These are phyloP conservation scores for Celoporthe dispersa DNA, from an alignment of 2,329 filamentous ascomycete species.

Conservation along the genomic window DNA sequence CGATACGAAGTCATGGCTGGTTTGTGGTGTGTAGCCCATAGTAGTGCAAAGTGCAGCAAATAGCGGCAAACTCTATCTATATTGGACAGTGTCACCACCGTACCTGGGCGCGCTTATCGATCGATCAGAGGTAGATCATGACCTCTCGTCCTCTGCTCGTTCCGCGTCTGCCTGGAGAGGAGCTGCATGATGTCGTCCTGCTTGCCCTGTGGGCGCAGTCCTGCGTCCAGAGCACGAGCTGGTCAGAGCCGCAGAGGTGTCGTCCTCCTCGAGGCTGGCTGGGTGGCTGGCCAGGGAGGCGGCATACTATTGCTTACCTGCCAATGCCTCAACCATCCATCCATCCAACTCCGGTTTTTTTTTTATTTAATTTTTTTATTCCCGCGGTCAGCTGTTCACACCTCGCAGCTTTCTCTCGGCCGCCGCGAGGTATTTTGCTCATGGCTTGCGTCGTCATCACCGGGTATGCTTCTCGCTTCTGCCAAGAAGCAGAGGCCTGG, in stretches of 20 bases:
- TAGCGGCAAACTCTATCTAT: not conserved
- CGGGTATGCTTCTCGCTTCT: not conserved
- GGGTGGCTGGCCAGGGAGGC: not conserved
- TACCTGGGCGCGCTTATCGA: not conserved
- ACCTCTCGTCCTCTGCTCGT: not conserved
- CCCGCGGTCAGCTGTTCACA: not conserved
- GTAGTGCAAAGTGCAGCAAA: not conserved
- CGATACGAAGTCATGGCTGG: not conserved
- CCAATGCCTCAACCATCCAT: no score
- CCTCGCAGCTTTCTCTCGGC: not conserved
- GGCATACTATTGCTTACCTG: constrained; percentile 1
- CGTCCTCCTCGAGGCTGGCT: constrained; percentile 5
- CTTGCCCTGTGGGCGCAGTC: not conserved
- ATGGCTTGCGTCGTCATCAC: not conserved
- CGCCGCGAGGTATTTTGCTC: not conserved
- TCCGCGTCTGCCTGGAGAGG: not conserved
- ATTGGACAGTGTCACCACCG: not conserved
- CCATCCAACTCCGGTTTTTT: not conserved
- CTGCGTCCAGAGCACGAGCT: not conserved
- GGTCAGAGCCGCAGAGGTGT: not conserved
- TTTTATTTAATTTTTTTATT: constrained; percentile 1
- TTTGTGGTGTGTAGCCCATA: not conserved
- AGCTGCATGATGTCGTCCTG: not conserved
- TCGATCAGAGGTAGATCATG: not conserved
- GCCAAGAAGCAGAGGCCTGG: not conserved